phyloP scores from a whole-genome alignment of 2,329 filamentous ascomycete genomes.

The Ophidiomyces ophidiicola region DNA sequence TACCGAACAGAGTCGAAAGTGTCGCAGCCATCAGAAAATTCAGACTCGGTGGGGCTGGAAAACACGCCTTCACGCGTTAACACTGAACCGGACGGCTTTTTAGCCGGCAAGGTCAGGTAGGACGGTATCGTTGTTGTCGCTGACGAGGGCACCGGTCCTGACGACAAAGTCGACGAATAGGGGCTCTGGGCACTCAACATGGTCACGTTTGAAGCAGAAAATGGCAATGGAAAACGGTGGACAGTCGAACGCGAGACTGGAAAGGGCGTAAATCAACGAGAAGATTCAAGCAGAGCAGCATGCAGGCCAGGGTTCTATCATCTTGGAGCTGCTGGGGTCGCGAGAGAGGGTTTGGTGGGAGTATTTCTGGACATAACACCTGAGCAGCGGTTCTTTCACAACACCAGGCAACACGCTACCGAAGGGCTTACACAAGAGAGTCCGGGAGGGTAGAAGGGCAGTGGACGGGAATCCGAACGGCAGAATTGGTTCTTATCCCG shows the following conservation, averaged over 20 bases:
- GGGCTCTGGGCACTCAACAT: conserved; percentile 14
- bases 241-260: background rate
- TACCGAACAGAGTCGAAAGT: conserved; percentile 62
- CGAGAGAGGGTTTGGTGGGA: background rate
- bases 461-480: conserved; percentile 4
- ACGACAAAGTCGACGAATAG: conserved; percentile 2
- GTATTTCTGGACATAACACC: conserved; percentile 8
- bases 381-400: conserved; percentile 7
- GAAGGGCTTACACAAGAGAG: conserved; percentile 8
- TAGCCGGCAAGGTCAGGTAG: conserved; percentile 9
- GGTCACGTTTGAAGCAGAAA: background rate
- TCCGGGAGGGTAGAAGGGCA: background rate
- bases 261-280: background rate
- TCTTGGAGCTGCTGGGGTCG: conserved; percentile 1
- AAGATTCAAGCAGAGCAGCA: conserved; percentile 7
- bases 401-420: background rate
- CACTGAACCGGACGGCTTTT: conserved; percentile 8
- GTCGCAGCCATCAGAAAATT: conserved; percentile 71
- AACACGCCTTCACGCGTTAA: conserved; percentile 37
- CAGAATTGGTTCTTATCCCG: background rate
- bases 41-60: conserved; percentile 77
- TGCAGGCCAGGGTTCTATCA: conserved; percentile 4
- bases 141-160: conserved; percentile 1
- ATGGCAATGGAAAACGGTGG: background rate
- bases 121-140: conserved; percentile 4